Evolutionary conservation across 495 filamentous ascomycete species (phyloP), one percentile per base, ranked within the genome.

Genomic region (Aspergillus sclerotiicarbonarius): DNA sequence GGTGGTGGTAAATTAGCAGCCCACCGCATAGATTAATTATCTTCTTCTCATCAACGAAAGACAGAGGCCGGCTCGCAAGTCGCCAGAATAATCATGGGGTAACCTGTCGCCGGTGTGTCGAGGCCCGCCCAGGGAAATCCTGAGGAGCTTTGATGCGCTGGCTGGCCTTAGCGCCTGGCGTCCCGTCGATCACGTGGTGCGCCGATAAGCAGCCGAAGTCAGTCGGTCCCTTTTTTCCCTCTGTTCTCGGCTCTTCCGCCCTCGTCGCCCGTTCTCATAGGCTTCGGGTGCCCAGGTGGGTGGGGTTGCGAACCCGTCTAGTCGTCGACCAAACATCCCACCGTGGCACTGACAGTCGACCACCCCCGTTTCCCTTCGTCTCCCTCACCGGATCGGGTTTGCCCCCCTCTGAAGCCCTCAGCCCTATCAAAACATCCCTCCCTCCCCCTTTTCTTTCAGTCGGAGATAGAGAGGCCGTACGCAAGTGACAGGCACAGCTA

Each of bases 151-250:
- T 49, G 44, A 53, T 55, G 51, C 55, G 49, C 32, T 50, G 49
- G 53, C 52, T 46, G 59, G 59, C 51, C 56, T 64, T 66, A 47
- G 60, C 62, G 45, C 50, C 48, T 48, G 46, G 20, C 51, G 21
- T 33, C 51, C 35, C 43, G 15, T 19, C 30, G 44, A 50, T 59
- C 63, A 62, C 63, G 63, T 65, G 63, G 30, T 50, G 45, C 32
- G n/a, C n/a, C 37, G 53, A 63, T 63, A 60, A 60, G 52, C 30
- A 58, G 18, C 13, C 37, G 12, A n/a, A 41, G 37, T 41, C 55
- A 21, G 20, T 30, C 18, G 25, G 39, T 50, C 56, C 20, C 29
- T 31, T 56, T 37, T 35, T 30, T 56, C 47, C 44, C 19, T 19
- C 47, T 47, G 18, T 46, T 55, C 19, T 45, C 12, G 18, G 9